Evolutionary conservation across 2,329 filamentous ascomycete species (phyloP), one percentile per base, ranked within the genome.

Genomic region (Epichloe gansuensis): DNA sequence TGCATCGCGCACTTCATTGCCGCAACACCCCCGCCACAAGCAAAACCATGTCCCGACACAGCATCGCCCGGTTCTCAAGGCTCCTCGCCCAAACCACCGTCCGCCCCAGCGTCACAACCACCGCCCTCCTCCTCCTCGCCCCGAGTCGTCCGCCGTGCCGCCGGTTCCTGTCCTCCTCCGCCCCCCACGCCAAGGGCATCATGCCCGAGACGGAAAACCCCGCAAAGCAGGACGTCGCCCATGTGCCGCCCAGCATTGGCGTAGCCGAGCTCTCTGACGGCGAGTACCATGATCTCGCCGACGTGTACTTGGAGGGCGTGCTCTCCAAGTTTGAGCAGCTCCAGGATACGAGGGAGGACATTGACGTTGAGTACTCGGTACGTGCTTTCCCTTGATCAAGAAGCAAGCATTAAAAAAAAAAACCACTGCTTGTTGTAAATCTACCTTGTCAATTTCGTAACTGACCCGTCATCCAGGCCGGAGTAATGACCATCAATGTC

Each of bases 281-380:
- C 27, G 73, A 89, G 62, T 97, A 94, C 66, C 84, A 95, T 63
- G 76, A 85, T 52, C 73, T 87, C 34, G 81, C 89, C 31, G 87
- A 96, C 63, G 67, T 75, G 48, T 95, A 87, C 66, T 75, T 97
- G 60, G 75, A 83, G 5, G 62, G 59, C 8, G 67, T 83, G 2
- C 63, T 81, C 12, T 63, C 60, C 50, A 75, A 72, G 51, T 74
- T 95, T 42, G 93, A 98, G 70, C 76, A 80, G 54, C 67, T 85
- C 34, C 82, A 87, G 60, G 93, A 97, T 63, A 71, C 76, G 35
- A 71, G 77, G 7, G 82, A 85, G 8, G 85, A 89, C 51, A 70
- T 95, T 5, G 93, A 98, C 59, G 85, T 93, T 5, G 93, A 98
- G 63, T 97, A 85, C 61, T 85, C 84, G 55, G 91, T 96, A 74